Evolutionary conservation across 2,329 filamentous ascomycete species (phyloP), one percentile per base, ranked within the genome.

Genomic region (Sarocladium kiliense): DNA sequence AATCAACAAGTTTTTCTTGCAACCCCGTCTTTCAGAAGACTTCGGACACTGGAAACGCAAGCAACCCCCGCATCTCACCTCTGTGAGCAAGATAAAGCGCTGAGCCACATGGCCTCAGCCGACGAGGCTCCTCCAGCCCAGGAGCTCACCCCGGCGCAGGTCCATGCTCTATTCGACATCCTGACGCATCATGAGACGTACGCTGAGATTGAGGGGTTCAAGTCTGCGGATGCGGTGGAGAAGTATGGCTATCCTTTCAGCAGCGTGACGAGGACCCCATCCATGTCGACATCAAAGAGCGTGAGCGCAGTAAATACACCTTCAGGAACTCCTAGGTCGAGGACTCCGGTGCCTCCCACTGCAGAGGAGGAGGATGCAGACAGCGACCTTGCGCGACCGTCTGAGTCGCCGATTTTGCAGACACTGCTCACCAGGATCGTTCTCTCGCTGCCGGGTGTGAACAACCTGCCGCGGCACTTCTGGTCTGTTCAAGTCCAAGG

Each of bases 151-250:
- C 59, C 62, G 21, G 64, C 68, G 58, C 81, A 84, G 61, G 68
- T 76, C 7, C 71, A 72, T 51, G 80, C 81, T 14, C 74, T 85
- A 16, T 77, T 85, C 59, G 78, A 85, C 62, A 82, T 85, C 53
- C 75, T 85, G 55, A 79, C 79, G 30, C 82, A 85, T 62, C 65
- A 79, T 59, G 75, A 84, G 66, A 81, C 80, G 1, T 86, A 85
- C 61, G 69, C 78, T 12, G 89, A 94, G 69, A 88, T 91, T 58
- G 80, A 87, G 64, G 79, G 78, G 58, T 91, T 92, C 76, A 89
- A 86, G 63, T 70, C 77, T 36, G 81, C 87, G 0, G 72, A 76
- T 2, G 80, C 84, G 26, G 86, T 91, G 57, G 75, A 79, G 57
- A 69, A 76, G 21, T 91, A 90, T 72, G 88, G 89, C 14, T 83